Evolutionary conservation across 2,329 filamentous ascomycete genomes (phyloP), one percentile per base, ranked within the genome.

Genomic region (Apiospora marii): DNA sequence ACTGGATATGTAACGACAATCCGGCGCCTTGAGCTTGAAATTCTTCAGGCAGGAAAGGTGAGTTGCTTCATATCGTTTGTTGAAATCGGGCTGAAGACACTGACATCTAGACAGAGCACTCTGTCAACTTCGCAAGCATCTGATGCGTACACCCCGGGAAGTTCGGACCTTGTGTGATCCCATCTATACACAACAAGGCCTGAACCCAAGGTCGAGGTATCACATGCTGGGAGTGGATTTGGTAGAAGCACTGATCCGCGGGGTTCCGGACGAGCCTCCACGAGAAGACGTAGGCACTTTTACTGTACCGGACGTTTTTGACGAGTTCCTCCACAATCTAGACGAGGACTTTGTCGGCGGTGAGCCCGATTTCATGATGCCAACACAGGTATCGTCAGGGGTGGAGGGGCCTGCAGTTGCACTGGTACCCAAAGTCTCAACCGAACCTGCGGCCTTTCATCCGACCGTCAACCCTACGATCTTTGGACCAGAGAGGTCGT

Each of bases 31-130:
- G 88, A 90, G 77, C 78, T 90, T 24, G 86, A 88, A 72, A 76
- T 89, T 5, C 82, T 89, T 69, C 82, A 86, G 71, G 83, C 82
- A 16, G 88, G 87, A 75, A 88, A 85, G 83, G 87, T 88, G 76
- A 77, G 82, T 34, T 72, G n/a, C n/a, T 22, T 19, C 13, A 22
- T 51, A 58, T 19, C 7, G 12, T 43, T 70, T 53, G 14, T 13
- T 51, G 24, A 5, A 13, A 14, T 0, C 44, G 41, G n/a, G 37
- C 67, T 69, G 19, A 30, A 73, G 69, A 74, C 72, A 76, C 80
- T 67, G 77, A 71, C n/a, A 51, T 41, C 16, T 64, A 13, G 58
- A 41, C 67, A 87, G 86, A 80, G 78, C 24, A 82, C 75, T 51
- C 77, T 88, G 49, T 76, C 81, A 10, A 73, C 81, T 0, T 75